Evolutionary conservation across 371 early-diverging fungal species (phyloP).

Genomic region (Choanephora cucurbitarum): DNA sequence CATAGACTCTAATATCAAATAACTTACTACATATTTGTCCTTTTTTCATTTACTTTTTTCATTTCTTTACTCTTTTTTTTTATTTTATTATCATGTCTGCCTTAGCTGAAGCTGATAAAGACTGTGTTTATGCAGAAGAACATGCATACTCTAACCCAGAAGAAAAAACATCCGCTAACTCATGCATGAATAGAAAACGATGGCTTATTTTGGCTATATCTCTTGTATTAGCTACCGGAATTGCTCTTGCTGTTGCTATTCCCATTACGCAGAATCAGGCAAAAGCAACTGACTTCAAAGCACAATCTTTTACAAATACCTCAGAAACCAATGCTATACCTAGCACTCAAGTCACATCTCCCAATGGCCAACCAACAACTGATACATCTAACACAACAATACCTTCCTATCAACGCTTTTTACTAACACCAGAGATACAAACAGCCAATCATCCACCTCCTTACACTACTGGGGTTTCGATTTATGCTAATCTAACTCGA

Average conservation of each 20-base stretch:
- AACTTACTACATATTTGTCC: too few relatives aligned
- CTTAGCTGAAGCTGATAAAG: background rate
- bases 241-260: background rate
- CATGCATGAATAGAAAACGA: background rate
- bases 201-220: background rate
- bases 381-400: background rate
- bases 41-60: constrained; percentile 4
- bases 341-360: too few relatives aligned
- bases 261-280: background rate
- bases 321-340: too few relatives aligned
- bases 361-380: background rate
- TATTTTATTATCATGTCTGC: background rate
- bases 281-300: background rate
- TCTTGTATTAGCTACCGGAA: background rate
- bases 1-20: background rate
- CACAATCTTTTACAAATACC: background rate
- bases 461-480: constrained; percentile 29
- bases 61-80: constrained; percentile 11
- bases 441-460: constrained; percentile 3
- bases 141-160: background rate
- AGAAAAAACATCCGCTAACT: background rate
- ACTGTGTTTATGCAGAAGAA: constrained; percentile 2
- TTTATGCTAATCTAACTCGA: constrained; percentile 37
- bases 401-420: background rate
- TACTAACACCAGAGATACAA: background rate